A percentile compares a stretch with the other conserved stretches of the same genome.
These are phyloP conservation scores for Penicillium italicum DNA, from an alignment of 2,329 filamentous ascomycete genomes.

Conservation along the genomic window DNA sequence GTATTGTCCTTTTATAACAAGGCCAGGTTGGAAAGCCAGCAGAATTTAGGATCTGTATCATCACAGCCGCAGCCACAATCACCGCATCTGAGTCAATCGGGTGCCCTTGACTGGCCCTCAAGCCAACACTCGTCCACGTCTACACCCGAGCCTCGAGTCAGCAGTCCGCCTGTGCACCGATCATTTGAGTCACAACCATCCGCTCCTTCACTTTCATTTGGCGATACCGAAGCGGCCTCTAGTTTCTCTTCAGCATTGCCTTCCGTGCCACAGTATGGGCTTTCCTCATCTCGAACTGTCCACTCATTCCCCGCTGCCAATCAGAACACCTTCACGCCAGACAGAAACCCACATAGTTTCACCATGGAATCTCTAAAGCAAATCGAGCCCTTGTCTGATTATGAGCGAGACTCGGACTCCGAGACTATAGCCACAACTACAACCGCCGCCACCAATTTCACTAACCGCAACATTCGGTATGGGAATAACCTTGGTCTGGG, in stretches of 20 bases:
- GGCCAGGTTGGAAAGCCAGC: constrained; percentile 5
- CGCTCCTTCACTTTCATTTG: constrained; percentile 31
- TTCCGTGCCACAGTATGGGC: constrained; percentile 21
- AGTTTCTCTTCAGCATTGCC: constrained; percentile 29
- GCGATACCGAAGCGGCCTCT: constrained; percentile 24
- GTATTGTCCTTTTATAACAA: constrained; percentile 27
- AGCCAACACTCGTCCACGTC: constrained; percentile 1
- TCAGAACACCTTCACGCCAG: neutral
- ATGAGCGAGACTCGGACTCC: constrained; percentile 36
- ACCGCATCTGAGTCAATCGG: constrained; percentile 6
- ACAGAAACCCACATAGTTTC: constrained; percentile 30
- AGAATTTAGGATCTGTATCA: constrained; percentile 5
- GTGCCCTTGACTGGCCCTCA: constrained; percentile 8
- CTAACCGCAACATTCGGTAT: constrained; percentile 37
- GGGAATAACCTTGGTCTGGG: constrained; percentile 21
- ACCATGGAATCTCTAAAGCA: constrained; percentile 31
- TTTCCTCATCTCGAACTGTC: constrained; percentile 20
- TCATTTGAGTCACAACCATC: constrained; percentile 24
- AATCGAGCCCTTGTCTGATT: constrained; percentile 33
- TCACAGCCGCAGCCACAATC: constrained; percentile 5
- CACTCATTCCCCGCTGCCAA: constrained; percentile 12
- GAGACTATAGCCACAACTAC: constrained; percentile 37
- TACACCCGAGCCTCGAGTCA: constrained; percentile 13
- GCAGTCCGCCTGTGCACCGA: constrained; percentile 12
- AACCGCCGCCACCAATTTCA: constrained; percentile 33